Base-by-base conservation (phyloP, 2,329 filamentous ascomycete species). In the Cladosporium sp. region DNA sequence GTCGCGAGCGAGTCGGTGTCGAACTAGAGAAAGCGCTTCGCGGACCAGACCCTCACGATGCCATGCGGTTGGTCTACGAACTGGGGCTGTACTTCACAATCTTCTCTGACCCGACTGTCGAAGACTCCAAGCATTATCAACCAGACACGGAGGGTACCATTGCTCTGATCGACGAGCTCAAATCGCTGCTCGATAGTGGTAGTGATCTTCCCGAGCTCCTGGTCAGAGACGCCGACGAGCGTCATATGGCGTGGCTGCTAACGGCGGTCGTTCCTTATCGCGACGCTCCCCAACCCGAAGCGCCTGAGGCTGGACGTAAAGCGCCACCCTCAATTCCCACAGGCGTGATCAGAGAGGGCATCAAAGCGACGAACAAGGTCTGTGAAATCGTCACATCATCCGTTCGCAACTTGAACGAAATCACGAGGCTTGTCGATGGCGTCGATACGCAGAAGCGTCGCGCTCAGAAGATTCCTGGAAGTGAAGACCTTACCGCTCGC, bases 1-100 rank as follows among this genome's bases (percentile, higher is more conserved):
- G 91, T 73, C 88, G 93, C 63, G 95, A 99, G 77, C 85, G 95
- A 65, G 89, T 99, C 1, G 92, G 92, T 0, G 85, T 90, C 4
- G 95, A 99, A 76, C 73, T 97, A 3, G 91, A 94, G 74, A 98
- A 98, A 82, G 96, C 96, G 88, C 81, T 98, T 21, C 89, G 87
- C 77, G 90, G 91, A 85, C 84, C 85, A 13, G 81, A 88, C 70
- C 89, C 90, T 8, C 79, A 80, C 58, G 81, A 82, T 69, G 84
- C 90, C 8, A 79, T 93, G n/a, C 77, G 83, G 28, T 81, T 91
- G 14, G 87, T 94, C 49, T 82, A 92, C 73, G 79, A 84, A 2
- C 83, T 93, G 16, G 83, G 83, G 7, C 83, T 94, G 2, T 93
- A 92, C 74, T 81, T 84, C 48, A 88, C 89, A 3, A 88, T 94